Percentiles rank a stretch among this genome's conserved stretches.
phyloP scores from a whole-genome alignment of 208 protist genomes.

The Porcisia hertigi region DNA sequence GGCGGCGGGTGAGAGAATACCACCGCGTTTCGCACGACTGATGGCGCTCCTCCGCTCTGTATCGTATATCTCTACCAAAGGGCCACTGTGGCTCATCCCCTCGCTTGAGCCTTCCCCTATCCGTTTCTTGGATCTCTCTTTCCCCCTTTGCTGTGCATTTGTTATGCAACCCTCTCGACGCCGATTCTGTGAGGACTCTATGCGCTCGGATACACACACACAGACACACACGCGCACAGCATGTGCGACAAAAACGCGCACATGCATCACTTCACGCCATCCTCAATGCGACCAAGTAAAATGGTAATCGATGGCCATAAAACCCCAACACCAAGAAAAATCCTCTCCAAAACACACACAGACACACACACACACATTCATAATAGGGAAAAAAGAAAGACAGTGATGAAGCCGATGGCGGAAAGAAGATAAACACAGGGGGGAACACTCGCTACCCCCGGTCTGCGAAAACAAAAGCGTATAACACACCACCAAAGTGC shows the following conservation, averaged over 20 bases:
- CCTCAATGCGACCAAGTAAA: neutral
- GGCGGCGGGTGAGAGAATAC: neutral
- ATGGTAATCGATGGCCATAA: neutral
- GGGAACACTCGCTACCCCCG: neutral
- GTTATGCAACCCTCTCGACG: neutral
- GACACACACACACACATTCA: neutral
- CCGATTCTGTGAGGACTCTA: constrained; percentile 1
- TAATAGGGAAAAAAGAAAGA: too few species aligned
- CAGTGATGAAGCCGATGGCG: neutral
- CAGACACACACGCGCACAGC: neutral
- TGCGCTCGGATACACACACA: neutral
- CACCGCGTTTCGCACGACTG: neutral
- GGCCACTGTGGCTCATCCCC: neutral
- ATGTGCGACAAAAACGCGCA: too few species aligned
- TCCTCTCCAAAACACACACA: neutral
- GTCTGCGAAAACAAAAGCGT: neutral
- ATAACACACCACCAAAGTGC: neutral
- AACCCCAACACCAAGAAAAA: neutral
- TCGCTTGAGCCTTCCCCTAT: neutral
- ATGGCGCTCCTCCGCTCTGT: neutral
- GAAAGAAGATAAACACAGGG: neutral
- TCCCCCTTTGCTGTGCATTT: neutral
- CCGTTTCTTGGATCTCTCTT: neutral
- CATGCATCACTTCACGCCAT: neutral
- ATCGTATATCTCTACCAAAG: neutral